Evolutionary conservation across 2,329 filamentous ascomycete genomes (phyloP), one percentile per base, ranked within the genome.

Genomic region (Aspergillus caelatus): DNA sequence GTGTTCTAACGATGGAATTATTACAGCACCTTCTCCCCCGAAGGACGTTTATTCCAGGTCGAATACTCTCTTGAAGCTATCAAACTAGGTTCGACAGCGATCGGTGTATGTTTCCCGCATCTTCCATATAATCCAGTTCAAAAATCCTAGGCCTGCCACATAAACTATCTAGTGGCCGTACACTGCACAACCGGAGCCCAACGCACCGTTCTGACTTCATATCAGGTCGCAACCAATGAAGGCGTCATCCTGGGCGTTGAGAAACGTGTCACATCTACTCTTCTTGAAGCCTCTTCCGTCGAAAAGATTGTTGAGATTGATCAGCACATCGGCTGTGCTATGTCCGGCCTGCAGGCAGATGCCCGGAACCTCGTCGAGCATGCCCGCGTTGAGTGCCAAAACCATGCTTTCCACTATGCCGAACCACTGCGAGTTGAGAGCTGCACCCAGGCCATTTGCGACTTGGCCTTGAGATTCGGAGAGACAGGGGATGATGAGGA

Each of bases 291-390:
- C 36, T 96, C 92, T 54, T 97, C 94, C 46, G 95, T 99, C 75
- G 95, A 99, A 83, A 99, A 99, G 88, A 98, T 99, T 75, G 94
- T 99, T 80, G 95, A 99, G 81, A 98, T 99, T 79, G 95, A 99
- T 84, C 89, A 92, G 78, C 95, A 99, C 84, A 97, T 99, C 74
- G 95, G 95, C 75, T 98, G 95, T 83, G 95, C 95, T 82, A 99
- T 99, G 94, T 95, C 91, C 43, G 95, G 95, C 54, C 88, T 99
- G 69, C 95, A 99, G 85, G 95, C 95, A 75, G 95, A 99, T 80
- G 95, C 95, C 67, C 91, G 95, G 76, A 95, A 91, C 82, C 96
- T 99, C 91, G 89, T 99, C 69, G 95, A 99, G 85, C 95, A 99
- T 82, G 95, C 95, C 73, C 93, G 94, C 73, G 94, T 99, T 77